These are phyloP conservation scores for Wallemia hederae DNA, from an alignment of 1,284 basidiomycete species.

Conservation along the genomic window DNA sequence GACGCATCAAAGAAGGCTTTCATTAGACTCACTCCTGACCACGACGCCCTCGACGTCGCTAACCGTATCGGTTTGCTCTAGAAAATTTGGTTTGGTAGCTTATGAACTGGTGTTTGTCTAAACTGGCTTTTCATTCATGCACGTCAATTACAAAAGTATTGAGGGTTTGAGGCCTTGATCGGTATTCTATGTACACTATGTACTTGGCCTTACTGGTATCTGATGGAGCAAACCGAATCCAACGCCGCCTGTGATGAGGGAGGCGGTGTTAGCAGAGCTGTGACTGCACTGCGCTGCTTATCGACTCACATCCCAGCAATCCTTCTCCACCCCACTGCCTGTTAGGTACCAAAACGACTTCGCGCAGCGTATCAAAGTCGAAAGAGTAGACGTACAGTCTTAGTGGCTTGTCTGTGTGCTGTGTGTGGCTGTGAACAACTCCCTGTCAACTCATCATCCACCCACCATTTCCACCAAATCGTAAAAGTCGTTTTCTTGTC, in stretches of 20 bases:
- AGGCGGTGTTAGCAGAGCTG: not conserved
- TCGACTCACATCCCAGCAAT: conserved; percentile 46
- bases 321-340: conserved; percentile 88
- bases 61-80: conserved; percentile 88
- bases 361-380: conserved; percentile 76
- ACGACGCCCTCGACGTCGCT: conserved; percentile 89
- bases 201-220: not conserved
- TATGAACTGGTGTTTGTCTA: not conserved
- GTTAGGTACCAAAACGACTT: conserved; percentile 75
- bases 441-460: conserved; percentile 5
- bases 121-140: not conserved
- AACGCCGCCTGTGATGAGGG: not conserved
- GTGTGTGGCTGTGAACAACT: conserved; percentile 5
- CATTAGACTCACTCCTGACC: conserved; percentile 74
- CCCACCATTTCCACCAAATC: conserved; percentile 71
- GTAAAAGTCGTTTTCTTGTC: conserved; percentile 88
- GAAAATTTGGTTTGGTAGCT: conserved; percentile 7
- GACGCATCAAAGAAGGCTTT: conserved; percentile 99
- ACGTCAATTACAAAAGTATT: not conserved
- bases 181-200: not conserved
- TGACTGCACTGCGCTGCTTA: not conserved
- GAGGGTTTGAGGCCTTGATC: not conserved
- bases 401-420: conserved; percentile 79
- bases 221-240: not conserved
- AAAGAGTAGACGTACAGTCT: conserved; percentile 87